Conservation (phyloP, 176 grass and related monocot species). For the Otatea glauca region DNA sequence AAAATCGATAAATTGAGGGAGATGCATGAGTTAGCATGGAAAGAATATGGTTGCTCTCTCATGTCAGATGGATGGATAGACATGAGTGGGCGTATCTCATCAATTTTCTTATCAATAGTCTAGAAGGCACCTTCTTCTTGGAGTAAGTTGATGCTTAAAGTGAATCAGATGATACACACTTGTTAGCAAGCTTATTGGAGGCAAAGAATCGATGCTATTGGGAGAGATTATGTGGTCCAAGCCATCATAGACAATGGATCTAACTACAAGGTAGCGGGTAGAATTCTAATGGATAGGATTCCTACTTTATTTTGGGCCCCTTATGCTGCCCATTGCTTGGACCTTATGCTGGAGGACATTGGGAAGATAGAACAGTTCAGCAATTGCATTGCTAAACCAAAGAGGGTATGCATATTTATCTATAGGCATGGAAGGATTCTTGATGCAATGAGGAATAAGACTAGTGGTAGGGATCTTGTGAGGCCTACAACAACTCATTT, state of each 20-base stretch:
- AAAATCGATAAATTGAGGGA: too few relatives aligned
- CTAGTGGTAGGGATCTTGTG: too few relatives aligned
- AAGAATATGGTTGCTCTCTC: too few relatives aligned
- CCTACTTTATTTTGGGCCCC: constrained; percentile 6
- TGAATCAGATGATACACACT: neutral
- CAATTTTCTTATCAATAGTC: neutral
- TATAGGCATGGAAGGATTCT: too few relatives aligned
- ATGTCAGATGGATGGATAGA: too few relatives aligned
- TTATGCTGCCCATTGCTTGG: constrained; percentile 11
- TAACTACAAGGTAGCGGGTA: neutral
- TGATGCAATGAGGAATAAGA: too few relatives aligned
- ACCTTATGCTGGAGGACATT: constrained; percentile 14
- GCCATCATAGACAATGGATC: neutral
- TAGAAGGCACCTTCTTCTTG: constrained; percentile 23
- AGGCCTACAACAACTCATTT: too few relatives aligned
- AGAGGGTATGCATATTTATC: too few relatives aligned
- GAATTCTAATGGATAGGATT: neutral
- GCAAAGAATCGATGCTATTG: neutral
- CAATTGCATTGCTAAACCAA: too few relatives aligned
- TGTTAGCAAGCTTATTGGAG: neutral
- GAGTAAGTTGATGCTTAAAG: neutral
- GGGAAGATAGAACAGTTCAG: too few relatives aligned
- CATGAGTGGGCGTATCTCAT: too few relatives aligned
- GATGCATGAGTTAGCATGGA: too few relatives aligned
- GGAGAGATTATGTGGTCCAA: constrained; percentile 4